Evolutionary conservation across 2,329 filamentous ascomycete species (phyloP), one percentile per base, ranked within the genome.

Genomic region (Alternaria brassicae): DNA sequence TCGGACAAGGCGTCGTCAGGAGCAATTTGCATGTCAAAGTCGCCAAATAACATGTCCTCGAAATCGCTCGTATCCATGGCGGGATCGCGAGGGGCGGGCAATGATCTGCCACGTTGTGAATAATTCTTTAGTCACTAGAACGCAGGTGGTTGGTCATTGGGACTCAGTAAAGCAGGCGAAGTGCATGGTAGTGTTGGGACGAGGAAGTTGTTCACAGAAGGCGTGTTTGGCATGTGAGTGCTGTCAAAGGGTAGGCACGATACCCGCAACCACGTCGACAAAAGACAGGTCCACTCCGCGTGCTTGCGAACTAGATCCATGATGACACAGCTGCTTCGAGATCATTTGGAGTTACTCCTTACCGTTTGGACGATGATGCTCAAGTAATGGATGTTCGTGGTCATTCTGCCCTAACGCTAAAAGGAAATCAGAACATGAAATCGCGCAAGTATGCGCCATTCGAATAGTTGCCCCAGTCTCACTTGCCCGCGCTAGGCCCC

Each of bases 21-120:
- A n/a, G 54, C 57, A 8, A 58, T 60, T 21, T 72, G 69, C 1
- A 68, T 68, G 12, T 59, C 61, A 25, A 53, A 42, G 7, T 51
- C 40, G 17, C 62, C 64, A 48, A 77, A 75, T 5, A 79, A 68
- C 53, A 76, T 71, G 39, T 77, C 72, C 8, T 78, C 70, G 34
- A 65, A 39, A 27, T 61, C 58, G n/a, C 60, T 56, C 19, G 36
- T 37, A 13, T 75, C 60, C 73, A 75, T 76, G 1, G 47, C 41
- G 41, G 36, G 36, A 41, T 10, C 10, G n/a, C 17, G n/a, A 27
- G 27, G 6, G 25, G 13, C 27, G 36, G 6, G 17, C 6, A 6
- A 19, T 28, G 23, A 32, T 32, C 13, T 50, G 10, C 1, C 36
- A 3, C 15, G 6, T 25, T 27, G 17, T 7, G 5, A 6, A 23